Evolutionary conservation across 2,329 filamentous ascomycete genomes (phyloP).

Genomic region (Aspergillus transmontanensis): DNA sequence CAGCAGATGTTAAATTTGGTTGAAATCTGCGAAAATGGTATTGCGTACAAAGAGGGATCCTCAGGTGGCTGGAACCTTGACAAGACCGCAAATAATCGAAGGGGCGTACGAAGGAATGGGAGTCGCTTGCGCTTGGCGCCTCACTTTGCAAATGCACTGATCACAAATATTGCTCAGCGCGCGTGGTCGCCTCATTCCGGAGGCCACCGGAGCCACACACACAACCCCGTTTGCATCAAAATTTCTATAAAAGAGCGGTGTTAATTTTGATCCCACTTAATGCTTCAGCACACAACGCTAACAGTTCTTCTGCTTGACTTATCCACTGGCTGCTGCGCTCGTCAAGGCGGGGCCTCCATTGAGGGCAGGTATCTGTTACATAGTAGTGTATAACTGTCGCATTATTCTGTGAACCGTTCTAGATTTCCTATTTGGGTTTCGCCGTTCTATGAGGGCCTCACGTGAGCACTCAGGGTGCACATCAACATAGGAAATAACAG

Average conservation of each 20-base stretch:
- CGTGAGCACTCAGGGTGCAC: too few species aligned
- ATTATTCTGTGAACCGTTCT: too few species aligned
- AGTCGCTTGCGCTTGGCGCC: conserved; percentile 21
- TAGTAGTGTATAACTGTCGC: background rate
- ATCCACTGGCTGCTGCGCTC: background rate
- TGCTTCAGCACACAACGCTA: background rate
- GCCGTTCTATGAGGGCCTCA: too few species aligned
- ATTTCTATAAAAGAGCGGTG: conserved; percentile 15
- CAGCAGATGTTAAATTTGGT: background rate
- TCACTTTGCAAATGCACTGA: conserved; percentile 23
- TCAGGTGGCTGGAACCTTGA: background rate
- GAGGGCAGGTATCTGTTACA: background rate
- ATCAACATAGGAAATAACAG: too few species aligned
- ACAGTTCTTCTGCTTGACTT: background rate
- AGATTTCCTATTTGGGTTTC: too few species aligned
- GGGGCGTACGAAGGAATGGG: conserved; percentile 6
- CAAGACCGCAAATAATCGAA: conserved; percentile 10
- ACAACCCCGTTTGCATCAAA: conserved; percentile 8
- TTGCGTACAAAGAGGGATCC: background rate
- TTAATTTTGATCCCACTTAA: conserved; percentile 8
- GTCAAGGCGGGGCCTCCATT: background rate
- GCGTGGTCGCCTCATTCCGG: conserved; percentile 26
- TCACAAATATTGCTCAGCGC: conserved; percentile 15
- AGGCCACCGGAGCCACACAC: conserved; percentile 9
- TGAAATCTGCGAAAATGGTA: background rate